Evolutionary conservation across 192 early-diverging fungal species (phyloP).

Genomic region (Gryganskiella cystojenkinii): DNA sequence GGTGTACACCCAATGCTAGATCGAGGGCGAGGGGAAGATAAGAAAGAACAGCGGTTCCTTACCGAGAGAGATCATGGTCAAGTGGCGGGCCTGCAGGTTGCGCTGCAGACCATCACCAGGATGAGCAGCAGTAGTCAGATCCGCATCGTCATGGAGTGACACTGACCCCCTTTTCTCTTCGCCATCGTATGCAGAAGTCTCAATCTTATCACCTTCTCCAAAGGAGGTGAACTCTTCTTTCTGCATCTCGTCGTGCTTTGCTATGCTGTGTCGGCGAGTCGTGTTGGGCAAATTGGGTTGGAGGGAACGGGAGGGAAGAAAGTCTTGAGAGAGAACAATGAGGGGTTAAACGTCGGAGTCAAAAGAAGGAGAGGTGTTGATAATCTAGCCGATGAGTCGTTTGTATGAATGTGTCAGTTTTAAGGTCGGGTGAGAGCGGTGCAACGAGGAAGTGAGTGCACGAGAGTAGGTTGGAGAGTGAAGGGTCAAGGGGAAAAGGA

Average conservation of each 20-base stretch:
- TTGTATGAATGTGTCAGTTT: no score
- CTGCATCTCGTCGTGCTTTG: no score
- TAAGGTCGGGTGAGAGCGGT: no score
- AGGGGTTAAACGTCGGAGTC: not conserved
- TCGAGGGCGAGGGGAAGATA: not conserved
- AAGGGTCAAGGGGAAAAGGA: not conserved
- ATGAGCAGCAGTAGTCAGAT: not conserved
- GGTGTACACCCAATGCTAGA: not conserved
- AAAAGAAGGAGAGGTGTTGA: not conserved
- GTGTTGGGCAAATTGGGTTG: not conserved
- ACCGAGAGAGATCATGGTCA: conserved; percentile 65
- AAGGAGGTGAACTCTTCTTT: not conserved
- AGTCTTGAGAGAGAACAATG: not conserved
- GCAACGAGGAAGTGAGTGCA: not conserved
- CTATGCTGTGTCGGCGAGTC: no score
- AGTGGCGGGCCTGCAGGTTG: conserved; percentile 74
- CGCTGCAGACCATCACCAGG: conserved; percentile 61
- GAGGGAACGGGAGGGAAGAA: no score
- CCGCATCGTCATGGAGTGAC: conserved; percentile 21
- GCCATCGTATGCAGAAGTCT: conserved; percentile 5
- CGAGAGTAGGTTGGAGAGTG: conserved; percentile 1
- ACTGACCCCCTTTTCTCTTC: not conserved
- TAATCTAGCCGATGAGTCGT: no score
- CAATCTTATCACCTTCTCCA: conserved; percentile 17
- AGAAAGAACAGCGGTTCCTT: not conserved